These are phyloP conservation scores for Botryobasidium botryosum DNA, from an alignment of 768 basidiomycete genomes.

Conservation along the genomic window DNA sequence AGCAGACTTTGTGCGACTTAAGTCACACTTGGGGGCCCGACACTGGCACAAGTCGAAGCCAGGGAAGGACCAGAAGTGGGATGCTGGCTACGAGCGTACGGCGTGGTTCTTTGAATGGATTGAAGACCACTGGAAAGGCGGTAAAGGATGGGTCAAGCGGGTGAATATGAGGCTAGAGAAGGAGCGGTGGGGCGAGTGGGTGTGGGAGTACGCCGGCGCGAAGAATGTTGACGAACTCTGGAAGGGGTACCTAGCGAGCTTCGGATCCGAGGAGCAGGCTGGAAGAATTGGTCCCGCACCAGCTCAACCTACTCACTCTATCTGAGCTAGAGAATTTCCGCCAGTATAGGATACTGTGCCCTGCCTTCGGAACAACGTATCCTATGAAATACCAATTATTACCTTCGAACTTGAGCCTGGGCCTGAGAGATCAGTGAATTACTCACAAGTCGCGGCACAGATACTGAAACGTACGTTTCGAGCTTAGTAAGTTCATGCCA, in stretches of 20 bases:
- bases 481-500: too few species aligned
- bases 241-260: neutral
- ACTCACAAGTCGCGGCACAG: too few species aligned
- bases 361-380: too few species aligned
- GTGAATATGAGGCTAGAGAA: neutral
- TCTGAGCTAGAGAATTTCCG: neutral
- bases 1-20: constrained; percentile 1
- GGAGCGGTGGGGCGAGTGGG: neutral
- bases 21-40: neutral
- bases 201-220: neutral
- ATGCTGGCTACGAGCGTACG: constrained; percentile 3
- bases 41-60: constrained; percentile 1
- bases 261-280: neutral
- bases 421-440: too few species aligned
- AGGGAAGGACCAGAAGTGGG: neutral
- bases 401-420: too few species aligned
- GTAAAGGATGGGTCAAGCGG: neutral
- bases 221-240: neutral
- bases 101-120: neutral
- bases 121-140: neutral
- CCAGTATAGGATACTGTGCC: too few species aligned
- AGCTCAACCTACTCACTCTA: neutral
- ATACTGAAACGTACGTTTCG: too few species aligned
- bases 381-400: too few species aligned
- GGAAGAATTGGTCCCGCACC: too few species aligned